phyloP scores from a whole-genome alignment of 805 yeast genomes.

The Jamesozyma piceae region DNA sequence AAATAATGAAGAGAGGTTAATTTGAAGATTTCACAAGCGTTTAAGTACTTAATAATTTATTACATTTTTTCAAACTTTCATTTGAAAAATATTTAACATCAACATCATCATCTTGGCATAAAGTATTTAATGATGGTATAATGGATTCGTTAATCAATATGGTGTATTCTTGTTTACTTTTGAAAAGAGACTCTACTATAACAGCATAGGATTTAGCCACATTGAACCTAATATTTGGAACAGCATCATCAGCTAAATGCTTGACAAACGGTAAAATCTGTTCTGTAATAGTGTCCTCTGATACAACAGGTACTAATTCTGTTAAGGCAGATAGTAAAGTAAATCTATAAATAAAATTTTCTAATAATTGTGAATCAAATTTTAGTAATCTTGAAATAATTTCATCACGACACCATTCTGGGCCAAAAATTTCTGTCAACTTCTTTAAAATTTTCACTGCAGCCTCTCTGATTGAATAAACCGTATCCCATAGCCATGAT shows the following conservation, averaged over 20 bases:
- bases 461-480: slow-evolving; percentile 91
- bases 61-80: slow-evolving; percentile 42
- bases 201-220: slow-evolving; percentile 75
- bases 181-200: slow-evolving; percentile 45
- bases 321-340: slow-evolving; percentile 85
- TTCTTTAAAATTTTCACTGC: slow-evolving; percentile 78
- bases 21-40: background rate
- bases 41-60: slow-evolving; percentile 5
- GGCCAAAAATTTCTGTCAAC: slow-evolving; percentile 80
- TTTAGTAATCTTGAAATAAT: slow-evolving; percentile 67
- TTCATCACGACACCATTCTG: slow-evolving; percentile 84
- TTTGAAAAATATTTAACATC: slow-evolving; percentile 85
- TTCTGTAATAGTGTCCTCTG: slow-evolving; percentile 43
- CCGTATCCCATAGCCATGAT: slow-evolving; percentile 99
- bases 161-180: slow-evolving; percentile 15
- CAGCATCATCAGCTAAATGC: slow-evolving; percentile 64
- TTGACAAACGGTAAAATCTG: slow-evolving; percentile 74
- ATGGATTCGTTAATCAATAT: slow-evolving; percentile 43
- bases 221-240: slow-evolving; percentile 92
- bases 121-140: slow-evolving; percentile 53
- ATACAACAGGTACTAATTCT: slow-evolving; percentile 67
- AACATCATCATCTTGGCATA: slow-evolving; percentile 65
- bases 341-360: slow-evolving; percentile 81
- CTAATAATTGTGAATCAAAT: slow-evolving; percentile 31
- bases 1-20: background rate